Evolutionary conservation across 108 stramenopile species (phyloP).

Genomic region (Parietichytrium sp.): DNA sequence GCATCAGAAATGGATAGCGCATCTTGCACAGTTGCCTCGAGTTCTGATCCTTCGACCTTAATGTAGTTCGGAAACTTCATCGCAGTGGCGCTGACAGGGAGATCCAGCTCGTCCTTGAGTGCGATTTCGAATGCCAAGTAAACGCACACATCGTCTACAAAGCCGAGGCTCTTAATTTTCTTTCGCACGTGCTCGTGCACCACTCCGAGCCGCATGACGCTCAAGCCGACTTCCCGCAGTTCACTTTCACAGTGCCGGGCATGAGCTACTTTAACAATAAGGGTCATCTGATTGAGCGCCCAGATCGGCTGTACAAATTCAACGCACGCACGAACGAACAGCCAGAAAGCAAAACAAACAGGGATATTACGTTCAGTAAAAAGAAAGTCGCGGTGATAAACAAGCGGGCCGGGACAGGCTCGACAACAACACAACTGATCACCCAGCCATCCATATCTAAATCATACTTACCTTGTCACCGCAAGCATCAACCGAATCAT

Average conservation of each 20-base stretch:
- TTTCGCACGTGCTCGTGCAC: constrained; percentile 8
- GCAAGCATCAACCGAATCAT: neutral
- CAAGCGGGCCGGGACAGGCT: too few species aligned
- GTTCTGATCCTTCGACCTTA: neutral
- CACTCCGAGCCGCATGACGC: constrained; percentile 10
- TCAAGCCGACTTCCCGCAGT: neutral
- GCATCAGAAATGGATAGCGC: neutral
- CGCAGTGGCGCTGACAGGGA: neutral
- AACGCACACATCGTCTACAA: neutral
- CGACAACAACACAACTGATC: too few species aligned
- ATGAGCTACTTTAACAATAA: neutral
- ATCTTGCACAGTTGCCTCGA: neutral
- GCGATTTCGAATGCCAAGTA: constrained; percentile 2
- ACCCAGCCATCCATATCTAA: too few species aligned
- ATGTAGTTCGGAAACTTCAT: neutral
- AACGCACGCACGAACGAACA: too few species aligned
- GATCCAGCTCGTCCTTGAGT: neutral
- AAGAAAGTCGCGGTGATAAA: too few species aligned
- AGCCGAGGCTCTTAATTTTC: neutral
- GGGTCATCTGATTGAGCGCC: neutral
- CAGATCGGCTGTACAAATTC: too few species aligned
- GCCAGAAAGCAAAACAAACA: too few species aligned
- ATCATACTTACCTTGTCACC: neutral
- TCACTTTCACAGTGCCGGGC: neutral
- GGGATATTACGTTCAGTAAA: too few species aligned